phyloP scores from a whole-genome alignment of 148 eudicot species.

The Chenopodium suecicum region DNA sequence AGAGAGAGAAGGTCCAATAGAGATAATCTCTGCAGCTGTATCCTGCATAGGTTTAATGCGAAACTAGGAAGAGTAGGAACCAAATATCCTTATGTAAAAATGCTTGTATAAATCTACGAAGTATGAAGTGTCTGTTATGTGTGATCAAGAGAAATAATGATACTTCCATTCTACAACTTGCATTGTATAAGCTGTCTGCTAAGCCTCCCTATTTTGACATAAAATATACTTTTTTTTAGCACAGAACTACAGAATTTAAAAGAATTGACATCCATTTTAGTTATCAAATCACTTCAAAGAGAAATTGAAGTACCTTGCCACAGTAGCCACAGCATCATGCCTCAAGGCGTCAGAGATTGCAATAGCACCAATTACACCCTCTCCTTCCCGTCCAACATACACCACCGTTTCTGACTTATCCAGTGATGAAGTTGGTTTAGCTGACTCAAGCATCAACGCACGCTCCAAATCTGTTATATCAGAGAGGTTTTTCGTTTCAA shows the following conservation, averaged over 20 bases:
- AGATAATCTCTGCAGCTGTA: no score
- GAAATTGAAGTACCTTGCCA: constrained; percentile 46
- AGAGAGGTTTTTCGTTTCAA: constrained; percentile 47
- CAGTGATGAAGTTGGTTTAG: constrained; percentile 34
- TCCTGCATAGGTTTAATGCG: no score
- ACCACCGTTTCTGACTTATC: constrained; percentile 68
- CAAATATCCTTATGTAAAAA: no score
- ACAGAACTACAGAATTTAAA: neutral
- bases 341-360: constrained; percentile 75
- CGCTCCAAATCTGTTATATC: constrained; percentile 50
- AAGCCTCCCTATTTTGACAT: neutral
- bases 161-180: no score
- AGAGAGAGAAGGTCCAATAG: no score
- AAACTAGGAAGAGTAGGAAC: no score
- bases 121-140: no score
- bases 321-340: constrained; percentile 69
- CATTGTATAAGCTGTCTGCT: no score
- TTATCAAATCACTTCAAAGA: neutral
- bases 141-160: no score
- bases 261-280: neutral
- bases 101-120: no score
- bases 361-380: constrained; percentile 87
- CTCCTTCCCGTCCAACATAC: constrained; percentile 88
- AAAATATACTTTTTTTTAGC: neutral
- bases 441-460: constrained; percentile 43